Evolutionary conservation across 2,329 filamentous ascomycete genomes (phyloP).

Genomic region (Fusarium chaquense): DNA sequence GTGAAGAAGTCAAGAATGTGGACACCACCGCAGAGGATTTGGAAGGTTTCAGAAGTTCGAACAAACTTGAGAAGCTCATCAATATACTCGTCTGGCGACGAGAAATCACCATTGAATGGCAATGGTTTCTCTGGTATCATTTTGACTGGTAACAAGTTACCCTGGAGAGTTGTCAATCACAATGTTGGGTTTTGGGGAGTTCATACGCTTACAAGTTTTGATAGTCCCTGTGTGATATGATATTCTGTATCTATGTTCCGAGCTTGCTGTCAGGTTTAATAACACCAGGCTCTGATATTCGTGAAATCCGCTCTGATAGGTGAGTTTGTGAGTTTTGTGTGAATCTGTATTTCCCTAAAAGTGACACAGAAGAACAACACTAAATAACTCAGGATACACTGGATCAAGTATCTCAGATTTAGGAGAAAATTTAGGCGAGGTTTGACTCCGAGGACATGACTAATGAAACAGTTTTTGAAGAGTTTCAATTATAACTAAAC

Average conservation of each 20-base stretch:
- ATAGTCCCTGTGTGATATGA: neutral
- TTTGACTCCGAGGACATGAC: neutral
- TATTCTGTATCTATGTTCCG: neutral
- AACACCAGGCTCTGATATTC: neutral
- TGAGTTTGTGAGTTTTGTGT: neutral
- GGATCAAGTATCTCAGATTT: neutral
- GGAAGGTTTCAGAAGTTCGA: constrained; percentile 79
- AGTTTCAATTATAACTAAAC: constrained; percentile 30
- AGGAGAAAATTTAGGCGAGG: neutral
- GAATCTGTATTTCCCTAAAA: neutral
- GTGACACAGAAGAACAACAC: neutral
- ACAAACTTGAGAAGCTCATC: constrained; percentile 81
- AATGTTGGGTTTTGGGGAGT: neutral
- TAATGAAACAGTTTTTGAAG: neutral
- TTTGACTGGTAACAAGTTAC: constrained; percentile 29
- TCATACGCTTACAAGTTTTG: constrained; percentile 8
- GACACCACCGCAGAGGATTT: constrained; percentile 94
- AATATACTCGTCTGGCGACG: constrained; percentile 80
- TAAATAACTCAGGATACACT: neutral
- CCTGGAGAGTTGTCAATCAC: constrained; percentile 32
- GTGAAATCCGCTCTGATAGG: neutral
- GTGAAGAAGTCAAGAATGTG: constrained; percentile 98
- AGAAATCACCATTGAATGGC: constrained; percentile 78
- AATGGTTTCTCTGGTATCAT: constrained; percentile 69
- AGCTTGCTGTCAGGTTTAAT: too few species aligned